Percentiles rank a stretch among this genome's conserved stretches.
Conservation (phyloP, 306 rosid species). For the Quercus agrifolia region DNA sequence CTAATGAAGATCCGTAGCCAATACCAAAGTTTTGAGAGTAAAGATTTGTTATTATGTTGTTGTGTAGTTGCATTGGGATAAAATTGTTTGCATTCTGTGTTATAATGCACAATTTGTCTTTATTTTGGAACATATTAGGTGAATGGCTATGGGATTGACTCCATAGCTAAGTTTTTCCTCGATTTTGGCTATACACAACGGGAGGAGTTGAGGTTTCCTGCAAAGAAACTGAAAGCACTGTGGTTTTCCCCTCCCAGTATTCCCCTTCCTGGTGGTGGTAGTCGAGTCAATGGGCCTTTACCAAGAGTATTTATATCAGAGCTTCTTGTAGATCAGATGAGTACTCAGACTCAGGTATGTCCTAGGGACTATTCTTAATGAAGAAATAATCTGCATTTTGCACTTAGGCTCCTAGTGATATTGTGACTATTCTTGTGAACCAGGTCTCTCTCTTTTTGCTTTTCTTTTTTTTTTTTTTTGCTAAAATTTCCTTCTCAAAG, state of each 20-base stretch:
- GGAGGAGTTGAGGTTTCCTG: constrained; percentile 80
- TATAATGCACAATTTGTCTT: neutral
- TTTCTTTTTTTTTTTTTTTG: constrained; percentile 5
- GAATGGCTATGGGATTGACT: constrained; percentile 83
- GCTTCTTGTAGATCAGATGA: constrained; percentile 87
- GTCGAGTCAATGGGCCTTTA: constrained; percentile 69
- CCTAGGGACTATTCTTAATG: neutral
- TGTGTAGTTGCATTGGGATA: neutral
- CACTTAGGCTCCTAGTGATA: neutral
- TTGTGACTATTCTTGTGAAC: neutral
- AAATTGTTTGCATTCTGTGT: neutral
- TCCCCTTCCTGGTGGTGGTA: constrained; percentile 31
- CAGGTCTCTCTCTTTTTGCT: neutral
- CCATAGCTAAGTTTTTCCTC: constrained; percentile 68
- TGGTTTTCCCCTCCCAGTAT: constrained; percentile 89
- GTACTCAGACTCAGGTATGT: constrained; percentile 74
- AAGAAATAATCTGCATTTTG: constrained; percentile 5
- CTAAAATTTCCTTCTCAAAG: neutral
- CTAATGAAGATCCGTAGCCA: too few relatives aligned
- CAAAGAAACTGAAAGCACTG: constrained; percentile 77
- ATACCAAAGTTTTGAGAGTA: too few relatives aligned
- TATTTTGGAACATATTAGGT: constrained; percentile 42
- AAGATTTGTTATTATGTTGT: neutral
- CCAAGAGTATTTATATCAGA: constrained; percentile 91
- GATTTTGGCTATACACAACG: constrained; percentile 72